phyloP scores from a whole-genome alignment of 2,329 filamentous ascomycete genomes.

The Bipolaris victoriae region DNA sequence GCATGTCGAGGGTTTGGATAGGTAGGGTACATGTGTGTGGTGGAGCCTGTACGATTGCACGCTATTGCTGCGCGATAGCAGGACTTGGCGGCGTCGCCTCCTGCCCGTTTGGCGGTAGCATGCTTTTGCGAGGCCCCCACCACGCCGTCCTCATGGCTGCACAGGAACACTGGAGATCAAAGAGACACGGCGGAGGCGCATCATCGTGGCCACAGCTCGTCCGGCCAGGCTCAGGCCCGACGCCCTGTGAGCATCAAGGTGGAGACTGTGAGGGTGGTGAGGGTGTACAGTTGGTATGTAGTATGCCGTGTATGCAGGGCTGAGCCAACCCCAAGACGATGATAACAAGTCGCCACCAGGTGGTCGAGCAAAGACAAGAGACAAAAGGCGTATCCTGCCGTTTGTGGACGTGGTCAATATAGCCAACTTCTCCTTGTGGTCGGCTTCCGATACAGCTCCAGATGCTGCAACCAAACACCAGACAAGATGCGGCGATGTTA shows the following conservation, averaged over 20 bases:
- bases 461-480: not conserved
- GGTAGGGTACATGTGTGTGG: slow-evolving; percentile 7
- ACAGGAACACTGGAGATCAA: not conserved
- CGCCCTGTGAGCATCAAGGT: not conserved
- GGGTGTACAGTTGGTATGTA: too few relatives aligned
- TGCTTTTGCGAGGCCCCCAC: slow-evolving; percentile 7
- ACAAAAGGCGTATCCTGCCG: too few relatives aligned
- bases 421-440: slow-evolving; percentile 1
- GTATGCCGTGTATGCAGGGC: too few relatives aligned
- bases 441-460: not conserved
- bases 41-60: slow-evolving; percentile 9
- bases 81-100: slow-evolving; percentile 21
- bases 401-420: too few relatives aligned
- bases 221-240: too few relatives aligned
- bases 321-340: too few relatives aligned
- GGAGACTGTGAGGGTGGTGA: not conserved
- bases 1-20: not conserved
- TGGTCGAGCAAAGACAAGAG: too few relatives aligned
- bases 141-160: slow-evolving; percentile 2
- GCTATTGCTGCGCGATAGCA: slow-evolving; percentile 15
- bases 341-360: too few relatives aligned
- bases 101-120: slow-evolving; percentile 22
- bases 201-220: slow-evolving; percentile 2
- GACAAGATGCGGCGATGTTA: not conserved
- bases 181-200: not conserved